Conservation (phyloP, 495 filamentous ascomycete species). For the Usnea hakonensis region DNA sequence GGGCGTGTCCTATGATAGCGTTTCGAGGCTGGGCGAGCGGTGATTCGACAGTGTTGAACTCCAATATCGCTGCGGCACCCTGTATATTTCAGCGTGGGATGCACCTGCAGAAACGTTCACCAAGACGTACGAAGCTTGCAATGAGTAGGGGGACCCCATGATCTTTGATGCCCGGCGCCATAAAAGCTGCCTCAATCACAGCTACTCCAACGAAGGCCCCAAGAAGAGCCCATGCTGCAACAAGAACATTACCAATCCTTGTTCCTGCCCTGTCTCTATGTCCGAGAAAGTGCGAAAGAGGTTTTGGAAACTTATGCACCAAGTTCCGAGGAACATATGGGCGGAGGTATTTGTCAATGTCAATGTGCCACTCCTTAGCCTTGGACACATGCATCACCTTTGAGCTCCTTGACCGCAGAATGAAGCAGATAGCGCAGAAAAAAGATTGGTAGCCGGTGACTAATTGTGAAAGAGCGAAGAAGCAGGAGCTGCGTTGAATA, state of each 20-base stretch:
- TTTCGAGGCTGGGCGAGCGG: conserved; percentile 81
- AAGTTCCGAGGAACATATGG: conserved; percentile 48
- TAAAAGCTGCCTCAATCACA: conserved; percentile 39
- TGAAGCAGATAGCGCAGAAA: background rate
- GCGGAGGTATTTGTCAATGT: conserved; percentile 60
- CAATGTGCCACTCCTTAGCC: conserved; percentile 43
- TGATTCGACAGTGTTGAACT: conserved; percentile 68
- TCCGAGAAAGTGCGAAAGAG: conserved; percentile 46
- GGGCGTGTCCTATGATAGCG: conserved; percentile 60
- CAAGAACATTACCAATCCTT: conserved; percentile 41
- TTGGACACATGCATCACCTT: conserved; percentile 14
- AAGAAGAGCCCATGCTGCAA: conserved; percentile 45
- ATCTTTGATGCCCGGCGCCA: conserved; percentile 14
- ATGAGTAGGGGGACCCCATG: conserved; percentile 17
- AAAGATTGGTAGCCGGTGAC: background rate
- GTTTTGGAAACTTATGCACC: conserved; percentile 38
- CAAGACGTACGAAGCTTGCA: conserved; percentile 16
- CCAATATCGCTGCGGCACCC: conserved; percentile 72
- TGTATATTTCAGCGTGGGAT: conserved; percentile 22
- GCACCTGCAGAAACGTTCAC: background rate
- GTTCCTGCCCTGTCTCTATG: conserved; percentile 31
- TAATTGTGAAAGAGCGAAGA: background rate
- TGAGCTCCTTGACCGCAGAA: background rate
- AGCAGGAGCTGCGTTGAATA: too few relatives aligned
- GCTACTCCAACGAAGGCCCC: conserved; percentile 46